Evolutionary conservation across 768 basidiomycete species (phyloP).

Genomic region (Suillus plorans): DNA sequence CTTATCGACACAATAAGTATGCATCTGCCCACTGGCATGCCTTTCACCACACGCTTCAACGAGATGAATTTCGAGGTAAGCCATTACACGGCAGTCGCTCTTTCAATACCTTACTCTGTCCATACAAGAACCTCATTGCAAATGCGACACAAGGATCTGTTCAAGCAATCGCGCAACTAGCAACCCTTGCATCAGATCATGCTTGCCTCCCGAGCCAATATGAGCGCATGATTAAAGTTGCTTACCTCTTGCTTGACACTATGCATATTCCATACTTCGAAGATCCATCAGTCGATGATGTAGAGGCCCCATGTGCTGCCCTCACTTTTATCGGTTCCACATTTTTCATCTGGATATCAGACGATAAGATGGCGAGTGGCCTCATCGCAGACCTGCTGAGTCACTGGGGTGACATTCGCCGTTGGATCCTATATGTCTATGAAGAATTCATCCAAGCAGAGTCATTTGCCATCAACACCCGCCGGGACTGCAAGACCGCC

Average conservation of each 20-base stretch:
- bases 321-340: constrained; percentile 23
- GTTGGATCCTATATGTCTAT: constrained; percentile 27
- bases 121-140: constrained; percentile 17
- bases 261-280: constrained; percentile 18
- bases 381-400: constrained; percentile 17
- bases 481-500: constrained; percentile 23
- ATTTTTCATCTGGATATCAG: constrained; percentile 23
- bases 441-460: constrained; percentile 12
- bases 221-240: constrained; percentile 18
- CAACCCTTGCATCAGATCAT: constrained; percentile 11
- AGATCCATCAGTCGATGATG: constrained; percentile 5
- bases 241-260: constrained; percentile 22
- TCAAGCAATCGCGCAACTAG: constrained; percentile 15
- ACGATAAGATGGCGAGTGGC: constrained; percentile 11
- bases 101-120: neutral
- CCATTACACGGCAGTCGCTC: neutral
- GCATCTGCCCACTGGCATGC: neutral
- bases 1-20: neutral
- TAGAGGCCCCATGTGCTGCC: constrained; percentile 16
- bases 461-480: constrained; percentile 9
- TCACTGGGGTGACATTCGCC: constrained; percentile 26
- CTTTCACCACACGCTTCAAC: neutral
- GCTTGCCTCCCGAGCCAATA: constrained; percentile 22
- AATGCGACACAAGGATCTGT: constrained; percentile 14
- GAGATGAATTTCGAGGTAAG: constrained; percentile 23